Evolutionary conservation across 2,329 filamentous ascomycete genomes (phyloP), one percentile per base, ranked within the genome.

Genomic region (Ophiocordyceps unilateralis): DNA sequence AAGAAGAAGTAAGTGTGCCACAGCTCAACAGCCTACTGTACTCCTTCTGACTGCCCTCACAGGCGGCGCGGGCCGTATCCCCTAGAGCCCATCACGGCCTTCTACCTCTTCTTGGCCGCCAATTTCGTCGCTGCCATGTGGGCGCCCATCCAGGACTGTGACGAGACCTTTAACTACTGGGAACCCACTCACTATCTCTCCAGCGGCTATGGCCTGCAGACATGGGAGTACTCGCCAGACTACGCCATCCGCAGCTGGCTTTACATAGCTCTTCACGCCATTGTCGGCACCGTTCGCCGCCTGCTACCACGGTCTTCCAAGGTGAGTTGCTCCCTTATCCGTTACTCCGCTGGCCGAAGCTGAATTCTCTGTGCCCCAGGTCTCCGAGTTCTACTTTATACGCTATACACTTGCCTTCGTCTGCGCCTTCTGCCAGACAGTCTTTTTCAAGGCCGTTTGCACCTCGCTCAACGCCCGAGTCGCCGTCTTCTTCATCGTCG

Each of bases 81-180:
- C 48, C 68, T 91, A 47, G 70, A 81, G 51, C 75, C 85, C 44
- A 82, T 84, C 50, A 70, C 76, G 40, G 82, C 82, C 12, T 93
- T 95, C 58, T 91, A 83, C 56, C 62, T 85, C 48, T 91, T 93
- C 58, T 66, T 93, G 39, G 66, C 68, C 24, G 79, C 82, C 49
- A 86, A 86, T 56, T 50, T 82, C 17, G 53, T 89, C 20, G 83
- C 89, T 7, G 91, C 89, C 11, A 55, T 82, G 26, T 89, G 81
- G 58, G 80, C 87, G 2, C 91, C 91, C 0, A 94, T 98, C 50
- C 88, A 95, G 59, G 91, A 98, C 62, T 98, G 91, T 58, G 91
- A 98, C 54, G 91, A 98, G 66, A 89, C 89, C 11, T 98, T 93
- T 72, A 98, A 98, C 60, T 98, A 94, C 68, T 98, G 89, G 87